Evolutionary conservation across 2,329 filamentous ascomycete species (phyloP).

Genomic region (Ophiostoma piceae): DNA sequence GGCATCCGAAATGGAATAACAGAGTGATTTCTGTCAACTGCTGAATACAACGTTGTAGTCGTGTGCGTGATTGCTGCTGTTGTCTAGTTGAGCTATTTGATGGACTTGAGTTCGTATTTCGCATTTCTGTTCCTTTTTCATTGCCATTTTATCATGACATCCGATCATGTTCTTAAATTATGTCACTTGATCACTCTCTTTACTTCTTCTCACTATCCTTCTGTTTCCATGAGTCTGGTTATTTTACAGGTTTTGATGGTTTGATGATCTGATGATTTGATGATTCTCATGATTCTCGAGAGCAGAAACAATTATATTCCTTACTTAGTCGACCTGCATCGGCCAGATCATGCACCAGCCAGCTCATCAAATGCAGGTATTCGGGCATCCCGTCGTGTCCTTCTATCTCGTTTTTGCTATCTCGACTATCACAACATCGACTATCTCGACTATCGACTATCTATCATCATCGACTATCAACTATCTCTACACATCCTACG

Average conservation of each 20-base stretch:
- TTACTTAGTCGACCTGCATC: too few relatives aligned
- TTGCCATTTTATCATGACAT: neutral
- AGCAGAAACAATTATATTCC: too few relatives aligned
- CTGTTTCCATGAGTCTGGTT: too few relatives aligned
- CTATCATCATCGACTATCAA: neutral
- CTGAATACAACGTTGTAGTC: neutral
- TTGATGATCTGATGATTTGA: too few relatives aligned
- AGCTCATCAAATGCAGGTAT: neutral
- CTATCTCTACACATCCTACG: neutral
- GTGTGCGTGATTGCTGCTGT: neutral
- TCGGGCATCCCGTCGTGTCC: neutral
- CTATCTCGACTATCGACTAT: neutral
- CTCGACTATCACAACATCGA: neutral
- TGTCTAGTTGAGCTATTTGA: neutral
- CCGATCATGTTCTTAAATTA: too few relatives aligned
- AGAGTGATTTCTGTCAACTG: too few relatives aligned
- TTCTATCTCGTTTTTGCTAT: neutral
- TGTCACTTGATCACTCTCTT: too few relatives aligned
- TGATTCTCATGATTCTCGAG: too few relatives aligned
- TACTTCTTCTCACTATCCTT: too few relatives aligned
- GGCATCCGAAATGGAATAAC: neutral
- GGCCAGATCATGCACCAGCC: neutral
- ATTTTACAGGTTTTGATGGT: too few relatives aligned
- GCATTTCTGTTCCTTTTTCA: neutral
- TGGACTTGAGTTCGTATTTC: neutral